Percentiles rank a stretch among this genome's conserved stretches.
Conservation (phyloP, 2,329 filamentous ascomycete species). For the Trichophyton mentagrophytes region DNA sequence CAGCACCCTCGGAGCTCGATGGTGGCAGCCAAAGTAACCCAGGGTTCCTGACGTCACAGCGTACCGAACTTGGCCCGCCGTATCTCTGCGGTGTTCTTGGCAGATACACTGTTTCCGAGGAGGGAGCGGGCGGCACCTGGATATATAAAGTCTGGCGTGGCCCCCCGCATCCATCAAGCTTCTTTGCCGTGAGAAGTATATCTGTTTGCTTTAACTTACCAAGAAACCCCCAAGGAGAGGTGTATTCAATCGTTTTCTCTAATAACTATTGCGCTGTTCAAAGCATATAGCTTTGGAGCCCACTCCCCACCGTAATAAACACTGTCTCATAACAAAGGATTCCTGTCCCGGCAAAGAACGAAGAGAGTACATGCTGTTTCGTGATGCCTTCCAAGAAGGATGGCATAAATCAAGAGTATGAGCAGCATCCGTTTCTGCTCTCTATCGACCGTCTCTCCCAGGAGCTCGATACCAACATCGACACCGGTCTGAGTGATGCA, state of each 20-base stretch:
- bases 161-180: background rate
- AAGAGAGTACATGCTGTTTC: constrained; percentile 3
- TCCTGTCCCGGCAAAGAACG: background rate
- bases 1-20: too few species aligned
- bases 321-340: background rate
- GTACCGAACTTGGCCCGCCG: background rate
- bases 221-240: background rate
- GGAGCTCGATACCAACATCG: constrained; percentile 35
- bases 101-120: background rate
- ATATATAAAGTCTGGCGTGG: background rate
- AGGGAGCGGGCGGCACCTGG: background rate
- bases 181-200: background rate
- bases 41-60: background rate
- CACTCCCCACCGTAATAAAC: background rate
- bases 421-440: constrained; percentile 25
- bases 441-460: constrained; percentile 28
- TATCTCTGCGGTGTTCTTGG: background rate
- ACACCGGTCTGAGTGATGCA: constrained; percentile 36
- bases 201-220: background rate
- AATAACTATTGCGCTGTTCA: background rate
- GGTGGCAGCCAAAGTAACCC: too few species aligned
- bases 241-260: background rate
- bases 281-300: background rate
- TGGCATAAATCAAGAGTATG: constrained; percentile 18
- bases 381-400: constrained; percentile 12